phyloP scores from a whole-genome alignment of 305 asterid genomes.

The Rubia occidens region DNA sequence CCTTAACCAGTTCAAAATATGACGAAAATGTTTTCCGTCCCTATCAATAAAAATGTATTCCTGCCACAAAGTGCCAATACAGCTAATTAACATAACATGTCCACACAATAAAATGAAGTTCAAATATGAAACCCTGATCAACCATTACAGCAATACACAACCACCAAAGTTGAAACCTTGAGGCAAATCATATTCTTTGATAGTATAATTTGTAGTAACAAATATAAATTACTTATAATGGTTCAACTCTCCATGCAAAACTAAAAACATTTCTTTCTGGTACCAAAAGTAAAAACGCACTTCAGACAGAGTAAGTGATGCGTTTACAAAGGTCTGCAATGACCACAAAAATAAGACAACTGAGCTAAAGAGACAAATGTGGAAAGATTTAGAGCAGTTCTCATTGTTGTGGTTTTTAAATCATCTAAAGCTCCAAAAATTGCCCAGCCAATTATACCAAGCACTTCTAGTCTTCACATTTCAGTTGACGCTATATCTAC shows the following conservation, averaged over 20 bases:
- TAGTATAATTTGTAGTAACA: not conserved
- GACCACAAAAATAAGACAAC: not conserved
- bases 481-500: not conserved
- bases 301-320: not conserved
- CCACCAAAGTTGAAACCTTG: not conserved
- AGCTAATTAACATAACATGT: not conserved
- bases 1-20: conserved; percentile 88
- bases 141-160: not conserved
- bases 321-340: not conserved
- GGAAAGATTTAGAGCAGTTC: not conserved
- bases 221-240: too few species aligned
- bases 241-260: not conserved
- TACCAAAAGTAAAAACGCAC: not conserved
- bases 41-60: conserved; percentile 83
- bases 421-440: not conserved
- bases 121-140: not conserved
- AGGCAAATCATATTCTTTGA: not conserved
- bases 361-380: not conserved
- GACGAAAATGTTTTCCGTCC: conserved; percentile 86
- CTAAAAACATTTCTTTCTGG: not conserved
- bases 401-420: not conserved
- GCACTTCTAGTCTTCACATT: not conserved
- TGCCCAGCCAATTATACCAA: not conserved
- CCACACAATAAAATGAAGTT: not conserved
- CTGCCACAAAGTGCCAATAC: conserved; percentile 31